Evolutionary conservation across 192 early-diverging fungal genomes (phyloP), one percentile per base, ranked within the genome.

Genomic region (Rhizophagus prolifer): DNA sequence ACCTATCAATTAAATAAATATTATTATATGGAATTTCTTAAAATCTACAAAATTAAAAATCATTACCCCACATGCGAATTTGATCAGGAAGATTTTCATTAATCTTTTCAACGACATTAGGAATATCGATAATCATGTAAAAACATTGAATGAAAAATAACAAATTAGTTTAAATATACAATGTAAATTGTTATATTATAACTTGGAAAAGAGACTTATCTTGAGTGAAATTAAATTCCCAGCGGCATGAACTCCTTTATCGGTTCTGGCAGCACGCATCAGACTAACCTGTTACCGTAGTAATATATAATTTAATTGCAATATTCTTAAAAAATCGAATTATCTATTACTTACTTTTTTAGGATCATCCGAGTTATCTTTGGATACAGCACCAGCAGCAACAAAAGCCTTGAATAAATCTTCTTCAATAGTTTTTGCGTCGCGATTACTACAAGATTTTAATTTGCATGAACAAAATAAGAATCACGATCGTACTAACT

Each of bases 231-330:
- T 89, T 3, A 99, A 92, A 69, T 99, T 96, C 14, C 97, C 97
- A 41, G 94, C 94, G 25, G 98, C 96, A 80, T 98, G 97, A 6
- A 99, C 98, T 34, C 98, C 98, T 82, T 98, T 98, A 79, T 99
- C 98, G 1, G 98, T 99, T 41, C 98, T 88, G 12, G 98, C 98
- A 10, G 95, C 91, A 72, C 98, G 86, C 87, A 91, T 91, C 76
- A 98, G 91, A 66, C 90, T 84, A 70, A 96, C 88, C 92, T 94
- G 67, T 21, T 44, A 31, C 50, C 41, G 14, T 9, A 19, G 4
- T 58, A 50, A 25, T 4, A 10, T 23, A 16, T 16, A 58, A 66
- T 7, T 9, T 38, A 10, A 63, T 30, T 9, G 23, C 4, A 70
- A 50, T 9, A 36, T 50, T n/a, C 14, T 30, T 19, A 44, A 58